A percentile compares a stretch with the other conserved stretches of the same genome.
Evolutionary conservation across 768 basidiomycete genomes (phyloP).

Genomic region (Pleurotus platypus): DNA sequence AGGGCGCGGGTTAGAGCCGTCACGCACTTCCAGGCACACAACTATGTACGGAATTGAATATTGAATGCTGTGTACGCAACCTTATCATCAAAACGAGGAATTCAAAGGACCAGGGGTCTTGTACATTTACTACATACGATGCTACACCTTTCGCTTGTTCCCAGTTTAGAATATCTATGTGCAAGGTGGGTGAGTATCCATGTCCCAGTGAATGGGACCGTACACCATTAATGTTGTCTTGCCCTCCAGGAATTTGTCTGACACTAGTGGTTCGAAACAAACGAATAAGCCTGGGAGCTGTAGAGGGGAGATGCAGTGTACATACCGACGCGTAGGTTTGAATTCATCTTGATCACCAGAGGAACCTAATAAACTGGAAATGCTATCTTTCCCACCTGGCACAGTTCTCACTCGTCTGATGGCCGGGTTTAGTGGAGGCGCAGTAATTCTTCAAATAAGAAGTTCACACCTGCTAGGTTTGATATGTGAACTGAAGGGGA

Average conservation of each 20-base stretch:
- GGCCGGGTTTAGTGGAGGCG: background rate
- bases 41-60: no score
- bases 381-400: conserved; percentile 41
- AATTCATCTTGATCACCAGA: conserved; percentile 42
- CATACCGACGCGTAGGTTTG: conserved; percentile 67
- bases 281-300: background rate
- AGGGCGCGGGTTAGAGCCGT: no score
- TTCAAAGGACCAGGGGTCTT: no score
- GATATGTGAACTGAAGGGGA: conserved; percentile 30
- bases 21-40: no score
- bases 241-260: conserved; percentile 63
- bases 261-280: conserved; percentile 40
- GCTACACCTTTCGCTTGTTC: no score
- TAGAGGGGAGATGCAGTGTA: conserved; percentile 1
- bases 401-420: conserved; percentile 39
- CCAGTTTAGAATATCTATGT: conserved; percentile 18
- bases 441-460: background rate
- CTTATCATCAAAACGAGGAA: no score
- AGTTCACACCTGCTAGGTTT: conserved; percentile 48
- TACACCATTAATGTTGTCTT: conserved; percentile 53
- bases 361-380: conserved; percentile 45
- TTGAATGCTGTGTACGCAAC: no score
- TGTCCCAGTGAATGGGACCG: conserved; percentile 5
- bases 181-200: background rate
- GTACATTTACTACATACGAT: no score